Base-by-base conservation (phyloP, 352 stramenopile species). In the Phytophthora tubulina region DNA sequence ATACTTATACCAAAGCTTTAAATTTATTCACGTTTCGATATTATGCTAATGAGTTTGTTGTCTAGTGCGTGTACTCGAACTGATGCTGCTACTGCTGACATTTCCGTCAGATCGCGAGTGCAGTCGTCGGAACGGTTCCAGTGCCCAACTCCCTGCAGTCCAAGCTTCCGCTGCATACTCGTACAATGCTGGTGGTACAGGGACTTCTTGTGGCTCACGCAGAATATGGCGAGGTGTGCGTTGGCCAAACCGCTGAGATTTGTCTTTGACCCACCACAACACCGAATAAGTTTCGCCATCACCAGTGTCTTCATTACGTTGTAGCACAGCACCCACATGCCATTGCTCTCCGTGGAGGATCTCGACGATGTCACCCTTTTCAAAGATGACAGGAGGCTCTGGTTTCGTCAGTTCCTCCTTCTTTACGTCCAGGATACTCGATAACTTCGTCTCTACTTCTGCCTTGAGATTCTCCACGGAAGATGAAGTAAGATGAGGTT, bases 221-320 rank as follows among this genome's bases (percentile, higher is more conserved):
- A 93, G 67, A 56, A 89, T 67, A 21, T 82, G 63, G 30, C 63
- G 74, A n/a, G 78, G 69, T 56, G 86, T 85, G 13, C 74, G 73
- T 60, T 91, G 84, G 6, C 80, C 75, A 63, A 89, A 92, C 14
- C 88, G 82, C 71, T 95, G 88, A 11, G 85, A 93, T 65, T 91
- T 90, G 73, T 92, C 83, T 33, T 89, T 79, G 68, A 91, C 85
- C 85, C 88, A 95, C 88, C 88, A 95, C 10, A 93, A 50, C 35
- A 95, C 82, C 46, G 88, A 90, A 75, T 95, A 95, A 14, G 77
- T 87, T n/a, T 78, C 71, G 17, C 54, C 67, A 58, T 75, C 72
- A 10, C 53, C 77, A 5, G 52, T 57, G 56, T 85, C 79, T 48
- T 75, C 70, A 50, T 92, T 91, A 52, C 74, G 76, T 38, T 92